Percentiles rank a stretch among this genome's conserved stretches.
Conservation (phyloP, 441 rosid genomes). For the Jatropha multifida region DNA sequence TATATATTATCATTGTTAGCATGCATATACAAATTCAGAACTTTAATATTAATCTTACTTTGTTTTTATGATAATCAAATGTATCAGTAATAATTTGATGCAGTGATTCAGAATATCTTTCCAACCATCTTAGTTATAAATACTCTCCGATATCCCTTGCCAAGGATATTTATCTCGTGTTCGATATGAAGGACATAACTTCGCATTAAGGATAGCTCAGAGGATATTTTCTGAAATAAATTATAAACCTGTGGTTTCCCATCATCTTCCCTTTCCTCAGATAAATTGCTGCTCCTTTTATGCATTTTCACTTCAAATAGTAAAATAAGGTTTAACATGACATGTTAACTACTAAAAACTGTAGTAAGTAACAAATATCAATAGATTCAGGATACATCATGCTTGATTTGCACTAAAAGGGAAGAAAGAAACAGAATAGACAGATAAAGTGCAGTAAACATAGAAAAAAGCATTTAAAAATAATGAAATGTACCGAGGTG, state of each 20-base stretch:
- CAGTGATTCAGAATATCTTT: background rate
- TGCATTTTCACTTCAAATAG: background rate
- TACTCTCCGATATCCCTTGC: background rate
- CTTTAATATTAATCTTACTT: background rate
- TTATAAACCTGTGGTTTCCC: background rate
- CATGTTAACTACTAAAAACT: background rate
- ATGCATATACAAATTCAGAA: background rate
- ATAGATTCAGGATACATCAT: background rate
- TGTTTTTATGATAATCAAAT: background rate
- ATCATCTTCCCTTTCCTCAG: background rate
- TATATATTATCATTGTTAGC: background rate
- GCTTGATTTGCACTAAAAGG: background rate
- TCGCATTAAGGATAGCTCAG: background rate
- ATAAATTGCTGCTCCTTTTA: background rate
- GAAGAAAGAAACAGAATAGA: background rate
- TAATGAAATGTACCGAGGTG: constrained; percentile 59
- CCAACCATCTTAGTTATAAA: background rate
- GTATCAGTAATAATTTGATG: background rate
- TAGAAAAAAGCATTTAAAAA: background rate
- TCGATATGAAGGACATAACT: background rate
- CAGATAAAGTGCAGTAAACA: constrained; percentile 3
- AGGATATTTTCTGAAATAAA: background rate
- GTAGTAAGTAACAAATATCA: background rate
- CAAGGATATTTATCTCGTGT: background rate
- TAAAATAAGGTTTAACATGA: background rate